Conservation (phyloP, 225 moss, liverwort and hornwort species). For the Lunularia cruciata region DNA sequence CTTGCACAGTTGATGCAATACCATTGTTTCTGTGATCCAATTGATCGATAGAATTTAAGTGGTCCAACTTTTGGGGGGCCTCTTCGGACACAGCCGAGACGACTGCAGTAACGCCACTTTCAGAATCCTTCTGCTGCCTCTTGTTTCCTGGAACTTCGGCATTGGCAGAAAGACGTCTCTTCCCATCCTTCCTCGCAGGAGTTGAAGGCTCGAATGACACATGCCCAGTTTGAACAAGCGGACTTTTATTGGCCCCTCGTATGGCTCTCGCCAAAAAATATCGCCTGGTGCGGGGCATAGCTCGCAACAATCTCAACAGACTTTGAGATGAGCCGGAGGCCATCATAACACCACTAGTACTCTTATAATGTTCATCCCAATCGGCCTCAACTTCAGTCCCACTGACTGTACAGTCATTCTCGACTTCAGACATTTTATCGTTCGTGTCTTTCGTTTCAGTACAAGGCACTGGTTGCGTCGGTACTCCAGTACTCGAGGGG, state of each 20-base stretch:
- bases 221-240: constrained; percentile 40
- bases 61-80: constrained; percentile 12
- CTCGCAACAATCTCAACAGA: constrained; percentile 68
- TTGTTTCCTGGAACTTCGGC: constrained; percentile 29
- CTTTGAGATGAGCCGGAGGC: constrained; percentile 48
- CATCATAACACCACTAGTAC: constrained; percentile 47
- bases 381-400: constrained; percentile 47
- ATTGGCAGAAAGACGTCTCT: constrained; percentile 27
- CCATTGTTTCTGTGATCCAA: neutral
- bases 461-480: neutral
- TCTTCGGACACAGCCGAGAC: constrained; percentile 20
- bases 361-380: constrained; percentile 76
- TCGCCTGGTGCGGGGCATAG: constrained; percentile 80
- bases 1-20: constrained; percentile 2
- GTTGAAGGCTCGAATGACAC: constrained; percentile 13
- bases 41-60: neutral
- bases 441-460: constrained; percentile 27
- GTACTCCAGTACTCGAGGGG: neutral
- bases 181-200: constrained; percentile 24
- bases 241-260: constrained; percentile 55
- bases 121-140: constrained; percentile 32
- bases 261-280: constrained; percentile 75
- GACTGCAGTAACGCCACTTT: neutral
- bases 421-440: constrained; percentile 34
- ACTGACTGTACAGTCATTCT: constrained; percentile 57